A percentile compares a stretch with the other conserved stretches of the same genome.
These are phyloP conservation scores for Amanita polypyramis DNA, from an alignment of 768 basidiomycete species.

Conservation along the genomic window DNA sequence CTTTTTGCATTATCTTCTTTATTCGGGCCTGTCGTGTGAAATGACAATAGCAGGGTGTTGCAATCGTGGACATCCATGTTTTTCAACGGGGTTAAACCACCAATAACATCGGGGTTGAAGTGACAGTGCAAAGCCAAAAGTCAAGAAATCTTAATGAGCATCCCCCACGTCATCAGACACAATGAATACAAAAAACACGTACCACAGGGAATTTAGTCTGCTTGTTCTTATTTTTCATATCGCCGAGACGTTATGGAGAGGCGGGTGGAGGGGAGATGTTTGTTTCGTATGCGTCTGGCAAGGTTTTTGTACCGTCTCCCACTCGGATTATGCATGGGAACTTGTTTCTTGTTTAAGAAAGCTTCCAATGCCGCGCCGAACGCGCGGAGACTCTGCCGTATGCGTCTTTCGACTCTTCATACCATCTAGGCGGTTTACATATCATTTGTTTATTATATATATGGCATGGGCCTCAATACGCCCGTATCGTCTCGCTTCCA, in stretches of 20 bases:
- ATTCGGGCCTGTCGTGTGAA: slow-evolving; percentile 67
- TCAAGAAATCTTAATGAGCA: slow-evolving; percentile 1
- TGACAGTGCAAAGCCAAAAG: background rate
- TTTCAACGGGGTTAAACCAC: too few species aligned
- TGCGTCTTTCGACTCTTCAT: background rate
- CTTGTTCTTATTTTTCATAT: slow-evolving; percentile 87
- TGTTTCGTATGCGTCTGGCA: background rate
- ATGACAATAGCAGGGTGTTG: background rate
- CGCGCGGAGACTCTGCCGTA: too few species aligned
- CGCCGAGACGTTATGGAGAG: background rate
- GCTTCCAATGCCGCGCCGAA: background rate
- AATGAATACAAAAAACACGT: slow-evolving; percentile 20
- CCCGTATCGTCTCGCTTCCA: background rate
- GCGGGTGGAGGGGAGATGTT: background rate
- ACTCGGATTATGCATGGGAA: background rate
- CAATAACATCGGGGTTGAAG: background rate
- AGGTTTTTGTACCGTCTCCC: background rate
- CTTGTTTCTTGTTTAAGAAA: background rate
- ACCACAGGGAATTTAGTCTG: slow-evolving; percentile 89
- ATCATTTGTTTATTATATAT: too few species aligned
- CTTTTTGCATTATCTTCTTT: slow-evolving; percentile 99
- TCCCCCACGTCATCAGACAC: background rate
- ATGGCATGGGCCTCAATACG: too few species aligned
- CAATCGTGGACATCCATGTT: background rate
- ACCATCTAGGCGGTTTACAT: background rate